These are phyloP conservation scores for Mallotus repandus DNA, from an alignment of 441 rosid species.

Conservation along the genomic window DNA sequence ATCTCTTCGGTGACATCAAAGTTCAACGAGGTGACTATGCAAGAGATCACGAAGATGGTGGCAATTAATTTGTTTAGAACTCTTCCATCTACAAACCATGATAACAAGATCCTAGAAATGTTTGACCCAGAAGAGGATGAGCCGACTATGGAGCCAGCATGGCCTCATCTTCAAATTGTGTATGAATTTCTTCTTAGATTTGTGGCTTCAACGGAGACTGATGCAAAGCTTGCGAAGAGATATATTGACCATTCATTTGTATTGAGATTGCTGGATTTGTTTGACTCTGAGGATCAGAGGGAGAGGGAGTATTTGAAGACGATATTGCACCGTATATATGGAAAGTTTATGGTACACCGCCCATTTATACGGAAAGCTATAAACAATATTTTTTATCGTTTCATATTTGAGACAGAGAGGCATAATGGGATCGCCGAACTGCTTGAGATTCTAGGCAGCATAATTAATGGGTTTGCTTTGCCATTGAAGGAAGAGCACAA, in stretches of 20 bases:
- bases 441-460: slow-evolving; percentile 74
- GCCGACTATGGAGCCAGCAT: slow-evolving; percentile 64
- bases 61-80: slow-evolving; percentile 70
- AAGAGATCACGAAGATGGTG: slow-evolving; percentile 67
- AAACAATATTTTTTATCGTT: slow-evolving; percentile 66
- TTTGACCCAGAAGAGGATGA: slow-evolving; percentile 80
- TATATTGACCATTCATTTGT: slow-evolving; percentile 84
- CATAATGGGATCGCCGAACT: slow-evolving; percentile 64
- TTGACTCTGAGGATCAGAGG: slow-evolving; percentile 83
- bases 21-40: slow-evolving; percentile 77
- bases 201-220: slow-evolving; percentile 77
- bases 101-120: slow-evolving; percentile 46
- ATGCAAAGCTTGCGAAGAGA: slow-evolving; percentile 81
- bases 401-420: slow-evolving; percentile 66
- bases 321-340: slow-evolving; percentile 68
- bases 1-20: slow-evolving; percentile 51
- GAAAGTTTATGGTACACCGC: slow-evolving; percentile 79
- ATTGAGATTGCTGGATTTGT: slow-evolving; percentile 71
- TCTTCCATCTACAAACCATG: slow-evolving; percentile 53
- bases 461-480: slow-evolving; percentile 78
- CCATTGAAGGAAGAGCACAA: slow-evolving; percentile 94
- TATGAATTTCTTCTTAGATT: slow-evolving; percentile 78
- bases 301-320: slow-evolving; percentile 90
- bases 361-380: slow-evolving; percentile 82
- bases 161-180: slow-evolving; percentile 84